phyloP scores from a whole-genome alignment of 108 stramenopile species.

The Discostella stelligeroides region DNA sequence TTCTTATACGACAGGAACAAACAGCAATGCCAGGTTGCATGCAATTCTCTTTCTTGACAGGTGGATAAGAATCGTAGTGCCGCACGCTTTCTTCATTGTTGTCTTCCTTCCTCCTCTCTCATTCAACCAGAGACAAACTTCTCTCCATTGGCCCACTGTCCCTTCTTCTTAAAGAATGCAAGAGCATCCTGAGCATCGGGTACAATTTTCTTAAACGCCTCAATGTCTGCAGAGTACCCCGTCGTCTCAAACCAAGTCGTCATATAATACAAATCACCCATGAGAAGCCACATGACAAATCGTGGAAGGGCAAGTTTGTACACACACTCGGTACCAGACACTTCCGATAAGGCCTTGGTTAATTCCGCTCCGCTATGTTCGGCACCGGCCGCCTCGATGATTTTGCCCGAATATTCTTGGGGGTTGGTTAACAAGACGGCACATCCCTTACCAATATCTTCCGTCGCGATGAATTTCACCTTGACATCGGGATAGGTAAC shows the following conservation, averaged over 20 bases:
- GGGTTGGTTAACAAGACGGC: constrained; percentile 33
- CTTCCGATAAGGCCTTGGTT: constrained; percentile 26
- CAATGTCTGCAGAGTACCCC: constrained; percentile 31
- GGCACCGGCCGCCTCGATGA: constrained; percentile 33
- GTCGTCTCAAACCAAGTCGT: constrained; percentile 21
- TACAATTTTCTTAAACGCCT: constrained; percentile 31
- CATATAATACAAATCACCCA: constrained; percentile 39
- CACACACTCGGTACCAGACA: constrained; percentile 24
- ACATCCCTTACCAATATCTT: constrained; percentile 42
- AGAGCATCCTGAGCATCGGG: constrained; percentile 35
- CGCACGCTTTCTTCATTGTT: too few relatives aligned
- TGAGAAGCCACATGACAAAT: constrained; percentile 24
- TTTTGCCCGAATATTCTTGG: constrained; percentile 30
- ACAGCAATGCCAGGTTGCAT: too few relatives aligned
- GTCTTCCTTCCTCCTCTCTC: too few relatives aligned
- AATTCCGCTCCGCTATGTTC: constrained; percentile 35
- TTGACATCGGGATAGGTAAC: constrained; percentile 22
- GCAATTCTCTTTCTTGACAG: too few relatives aligned
- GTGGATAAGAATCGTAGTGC: too few relatives aligned
- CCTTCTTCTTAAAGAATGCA: constrained; percentile 27
- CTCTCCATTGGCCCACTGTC: constrained; percentile 37
- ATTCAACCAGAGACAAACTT: too few relatives aligned
- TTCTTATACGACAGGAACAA: too few relatives aligned
- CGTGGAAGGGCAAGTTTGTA: constrained; percentile 36
- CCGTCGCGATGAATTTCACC: constrained; percentile 20